These are phyloP conservation scores for Boechera stricta DNA, from an alignment of 345 rosid genomes.

Conservation along the genomic window DNA sequence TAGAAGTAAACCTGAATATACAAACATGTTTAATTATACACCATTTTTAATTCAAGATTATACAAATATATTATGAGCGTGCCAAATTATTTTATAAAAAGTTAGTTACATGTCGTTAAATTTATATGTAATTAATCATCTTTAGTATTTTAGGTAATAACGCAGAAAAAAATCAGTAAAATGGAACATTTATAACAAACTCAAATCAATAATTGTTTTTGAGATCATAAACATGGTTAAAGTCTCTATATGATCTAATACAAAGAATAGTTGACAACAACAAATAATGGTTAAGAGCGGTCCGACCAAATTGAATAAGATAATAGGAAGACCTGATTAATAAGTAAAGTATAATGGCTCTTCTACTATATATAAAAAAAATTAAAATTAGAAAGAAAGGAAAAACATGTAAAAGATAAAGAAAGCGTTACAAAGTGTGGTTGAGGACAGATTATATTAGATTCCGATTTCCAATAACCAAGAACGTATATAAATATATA, in stretches of 20 bases:
- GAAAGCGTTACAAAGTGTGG: conserved; percentile 47
- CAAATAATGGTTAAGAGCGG: background rate
- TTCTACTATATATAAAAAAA: background rate
- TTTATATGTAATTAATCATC: background rate
- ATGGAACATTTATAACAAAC: background rate
- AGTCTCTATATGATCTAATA: background rate
- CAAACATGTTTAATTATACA: background rate
- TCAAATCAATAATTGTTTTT: background rate
- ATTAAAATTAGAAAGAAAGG: conserved; percentile 14
- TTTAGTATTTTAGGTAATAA: background rate
- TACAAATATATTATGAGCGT: background rate
- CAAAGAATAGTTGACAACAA: background rate
- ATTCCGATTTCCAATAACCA: conserved; percentile 46
- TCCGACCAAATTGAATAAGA: conserved; percentile 9
- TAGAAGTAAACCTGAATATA: background rate
- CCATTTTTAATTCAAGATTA: background rate
- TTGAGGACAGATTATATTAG: conserved; percentile 41
- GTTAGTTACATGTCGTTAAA: background rate
- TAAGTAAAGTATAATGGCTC: conserved; percentile 1
- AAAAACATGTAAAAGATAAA: conserved; percentile 26
- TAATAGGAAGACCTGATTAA: background rate
- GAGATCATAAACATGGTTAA: background rate
- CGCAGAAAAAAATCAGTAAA: background rate
- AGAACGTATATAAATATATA: conserved; percentile 3
- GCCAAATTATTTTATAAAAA: background rate